phyloP scores from a whole-genome alignment of 495 filamentous ascomycete species.

The Xylaria palmicola region DNA sequence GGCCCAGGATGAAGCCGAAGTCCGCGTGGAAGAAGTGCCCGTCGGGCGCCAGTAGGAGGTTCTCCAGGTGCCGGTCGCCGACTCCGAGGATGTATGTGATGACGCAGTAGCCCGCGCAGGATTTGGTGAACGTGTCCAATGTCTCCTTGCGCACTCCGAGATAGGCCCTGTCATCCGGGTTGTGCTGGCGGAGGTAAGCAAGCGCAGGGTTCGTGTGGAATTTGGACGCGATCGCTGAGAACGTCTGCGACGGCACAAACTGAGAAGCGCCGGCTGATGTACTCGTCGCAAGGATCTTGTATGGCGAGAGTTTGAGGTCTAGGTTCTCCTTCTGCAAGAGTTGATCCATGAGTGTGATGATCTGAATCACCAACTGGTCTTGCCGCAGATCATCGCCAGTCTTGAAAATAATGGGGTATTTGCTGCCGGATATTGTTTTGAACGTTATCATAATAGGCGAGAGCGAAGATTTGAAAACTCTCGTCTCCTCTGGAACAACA shows the following conservation, averaged over 20 bases:
- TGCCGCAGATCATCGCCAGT: conserved; percentile 95
- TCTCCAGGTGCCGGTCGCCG: conserved; percentile 94
- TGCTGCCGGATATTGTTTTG: conserved; percentile 69
- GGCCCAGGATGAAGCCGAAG: conserved; percentile 96
- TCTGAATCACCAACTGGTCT: conserved; percentile 97
- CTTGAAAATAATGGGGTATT: conserved; percentile 95
- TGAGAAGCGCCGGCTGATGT: conserved; percentile 87
- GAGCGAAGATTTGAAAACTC: conserved; percentile 93
- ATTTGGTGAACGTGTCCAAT: conserved; percentile 94
- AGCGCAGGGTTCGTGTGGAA: conserved; percentile 72
- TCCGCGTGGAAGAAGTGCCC: conserved; percentile 98
- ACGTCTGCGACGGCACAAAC: conserved; percentile 81
- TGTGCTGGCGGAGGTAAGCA: conserved; percentile 84
- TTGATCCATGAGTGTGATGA: conserved; percentile 97
- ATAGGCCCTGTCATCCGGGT: conserved; percentile 79
- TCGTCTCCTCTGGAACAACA: conserved; percentile 77
- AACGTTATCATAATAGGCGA: conserved; percentile 90
- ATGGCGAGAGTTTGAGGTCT: conserved; percentile 91
- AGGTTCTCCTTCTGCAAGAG: conserved; percentile 95
- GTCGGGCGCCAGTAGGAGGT: conserved; percentile 84
- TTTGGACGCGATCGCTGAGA: conserved; percentile 76
- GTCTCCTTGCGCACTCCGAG: conserved; percentile 87
- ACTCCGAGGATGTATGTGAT: conserved; percentile 99
- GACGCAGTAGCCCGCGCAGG: conserved; percentile 96
- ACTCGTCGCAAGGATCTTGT: conserved; percentile 92